phyloP scores from a whole-genome alignment of 2,329 filamentous ascomycete genomes.

The Bipolaris gigantea region DNA sequence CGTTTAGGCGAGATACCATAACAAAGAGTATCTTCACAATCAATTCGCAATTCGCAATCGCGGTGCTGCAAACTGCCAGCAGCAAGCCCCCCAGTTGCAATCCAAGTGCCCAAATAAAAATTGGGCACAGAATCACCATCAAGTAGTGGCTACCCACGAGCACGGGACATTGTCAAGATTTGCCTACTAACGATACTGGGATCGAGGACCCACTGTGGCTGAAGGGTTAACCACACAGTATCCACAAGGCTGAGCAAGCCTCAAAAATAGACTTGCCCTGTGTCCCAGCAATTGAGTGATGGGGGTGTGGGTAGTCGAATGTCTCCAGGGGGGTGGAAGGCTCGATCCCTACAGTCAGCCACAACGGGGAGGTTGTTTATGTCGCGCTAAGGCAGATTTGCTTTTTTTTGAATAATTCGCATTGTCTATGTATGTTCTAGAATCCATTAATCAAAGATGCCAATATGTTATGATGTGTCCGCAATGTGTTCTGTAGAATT shows the following conservation, averaged over 20 bases:
- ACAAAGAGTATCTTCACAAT: too few relatives aligned
- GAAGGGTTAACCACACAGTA: not conserved
- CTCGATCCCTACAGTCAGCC: not conserved
- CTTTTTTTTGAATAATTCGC: not conserved
- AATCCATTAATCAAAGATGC: too few relatives aligned
- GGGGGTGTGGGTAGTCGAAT: not conserved
- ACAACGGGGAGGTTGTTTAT: not conserved
- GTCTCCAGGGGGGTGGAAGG: not conserved
- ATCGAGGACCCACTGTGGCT: not conserved
- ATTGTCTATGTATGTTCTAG: not conserved
- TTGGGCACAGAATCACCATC: too few relatives aligned
- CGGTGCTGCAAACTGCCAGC: too few relatives aligned
- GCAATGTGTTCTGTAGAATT: not conserved
- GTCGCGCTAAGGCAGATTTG: not conserved
- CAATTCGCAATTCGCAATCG: too few relatives aligned
- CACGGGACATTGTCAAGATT: not conserved
- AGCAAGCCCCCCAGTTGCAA: too few relatives aligned
- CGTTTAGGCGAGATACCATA: too few relatives aligned
- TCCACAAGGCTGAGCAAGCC: not conserved
- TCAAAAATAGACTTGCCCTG: not conserved
- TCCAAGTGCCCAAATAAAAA: too few relatives aligned
- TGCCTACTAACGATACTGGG: not conserved
- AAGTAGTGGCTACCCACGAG: too few relatives aligned
- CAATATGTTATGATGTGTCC: too few relatives aligned
- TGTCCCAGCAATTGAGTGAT: not conserved